A percentile compares a stretch with the other conserved stretches of the same genome.
phyloP scores from a whole-genome alignment of 148 eudicot species.

The Chenopodium album region DNA sequence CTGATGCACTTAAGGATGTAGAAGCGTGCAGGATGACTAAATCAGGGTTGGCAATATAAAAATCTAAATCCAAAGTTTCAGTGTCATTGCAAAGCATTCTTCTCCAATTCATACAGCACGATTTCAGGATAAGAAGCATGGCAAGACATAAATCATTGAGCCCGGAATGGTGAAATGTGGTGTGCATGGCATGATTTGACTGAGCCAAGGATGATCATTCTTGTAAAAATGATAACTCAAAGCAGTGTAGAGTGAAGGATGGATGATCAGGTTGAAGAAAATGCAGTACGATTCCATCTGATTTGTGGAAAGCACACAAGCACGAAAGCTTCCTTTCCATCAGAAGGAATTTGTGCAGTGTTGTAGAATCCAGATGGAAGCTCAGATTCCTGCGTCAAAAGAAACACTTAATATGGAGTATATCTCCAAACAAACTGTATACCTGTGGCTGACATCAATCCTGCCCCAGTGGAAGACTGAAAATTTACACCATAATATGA shows the following conservation, averaged over 20 bases:
- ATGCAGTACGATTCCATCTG: conserved; percentile 61
- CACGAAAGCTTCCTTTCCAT: conserved; percentile 59
- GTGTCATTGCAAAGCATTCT: conserved; percentile 71
- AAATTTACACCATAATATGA: conserved; percentile 3
- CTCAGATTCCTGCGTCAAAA: conserved; percentile 96
- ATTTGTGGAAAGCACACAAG: conserved; percentile 56
- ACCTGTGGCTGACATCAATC: conserved; percentile 16
- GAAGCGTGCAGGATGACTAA: conserved; percentile 81
- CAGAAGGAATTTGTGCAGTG: conserved; percentile 56
- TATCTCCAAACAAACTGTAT: conserved; percentile 41
- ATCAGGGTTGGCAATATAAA: conserved; percentile 60
- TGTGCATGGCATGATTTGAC: conserved; percentile 45
- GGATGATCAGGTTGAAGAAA: conserved; percentile 51
- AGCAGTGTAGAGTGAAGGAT: conserved; percentile 49
- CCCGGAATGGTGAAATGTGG: conserved; percentile 44
- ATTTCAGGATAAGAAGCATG: conserved; percentile 64
- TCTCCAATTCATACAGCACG: conserved; percentile 69
- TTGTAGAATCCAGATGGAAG: conserved; percentile 74
- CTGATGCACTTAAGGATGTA: conserved; percentile 71
- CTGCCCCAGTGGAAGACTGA: conserved; percentile 16
- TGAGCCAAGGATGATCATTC: conserved; percentile 59
- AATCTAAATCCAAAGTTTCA: conserved; percentile 61
- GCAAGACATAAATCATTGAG: conserved; percentile 57
- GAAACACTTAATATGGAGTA: conserved; percentile 68
- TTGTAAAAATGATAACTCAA: conserved; percentile 56